phyloP scores from a whole-genome alignment of 805 yeast genomes.

The Metschnikowia arizonensis region DNA sequence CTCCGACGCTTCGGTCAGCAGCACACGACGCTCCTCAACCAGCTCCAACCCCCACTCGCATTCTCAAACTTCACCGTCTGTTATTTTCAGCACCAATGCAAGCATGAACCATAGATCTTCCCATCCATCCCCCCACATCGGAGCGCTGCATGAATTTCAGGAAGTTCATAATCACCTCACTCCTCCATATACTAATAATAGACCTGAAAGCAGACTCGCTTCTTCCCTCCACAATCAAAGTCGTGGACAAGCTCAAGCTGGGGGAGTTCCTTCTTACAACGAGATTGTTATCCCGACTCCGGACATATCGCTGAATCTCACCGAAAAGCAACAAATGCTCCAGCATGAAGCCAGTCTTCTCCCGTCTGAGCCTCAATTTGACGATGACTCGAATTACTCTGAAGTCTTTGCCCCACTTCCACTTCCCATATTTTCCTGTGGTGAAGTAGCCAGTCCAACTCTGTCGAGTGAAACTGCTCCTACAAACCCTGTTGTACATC shows the following conservation, averaged over 20 bases:
- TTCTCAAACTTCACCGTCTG: not conserved
- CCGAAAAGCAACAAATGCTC: constrained; percentile 58
- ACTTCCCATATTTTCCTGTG: not conserved
- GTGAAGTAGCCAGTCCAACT: not conserved
- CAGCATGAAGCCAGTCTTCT: constrained; percentile 54
- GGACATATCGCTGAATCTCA: constrained; percentile 19
- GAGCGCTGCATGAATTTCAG: constrained; percentile 9
- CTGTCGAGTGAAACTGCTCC: not conserved
- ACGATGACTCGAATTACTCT: constrained; percentile 19
- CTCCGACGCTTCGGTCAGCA: constrained; percentile 2
- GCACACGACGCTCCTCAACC: constrained; percentile 1
- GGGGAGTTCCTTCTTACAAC: constrained; percentile 24
- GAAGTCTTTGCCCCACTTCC: constrained; percentile 12
- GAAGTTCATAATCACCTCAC: constrained; percentile 21
- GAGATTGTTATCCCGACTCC: constrained; percentile 15
- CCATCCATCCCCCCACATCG: constrained; percentile 6
- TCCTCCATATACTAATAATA: constrained; percentile 25
- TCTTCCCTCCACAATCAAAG: not conserved
- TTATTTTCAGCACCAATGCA: not conserved
- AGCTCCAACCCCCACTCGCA: constrained; percentile 2
- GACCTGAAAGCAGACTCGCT: constrained; percentile 1
- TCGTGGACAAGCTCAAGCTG: not conserved
- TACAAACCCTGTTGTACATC: not conserved
- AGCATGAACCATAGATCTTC: not conserved
- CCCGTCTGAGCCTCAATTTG: constrained; percentile 51